Evolutionary conservation across 768 basidiomycete genomes (phyloP), one percentile per base, ranked within the genome.

Genomic region (Pisolithus albus): DNA sequence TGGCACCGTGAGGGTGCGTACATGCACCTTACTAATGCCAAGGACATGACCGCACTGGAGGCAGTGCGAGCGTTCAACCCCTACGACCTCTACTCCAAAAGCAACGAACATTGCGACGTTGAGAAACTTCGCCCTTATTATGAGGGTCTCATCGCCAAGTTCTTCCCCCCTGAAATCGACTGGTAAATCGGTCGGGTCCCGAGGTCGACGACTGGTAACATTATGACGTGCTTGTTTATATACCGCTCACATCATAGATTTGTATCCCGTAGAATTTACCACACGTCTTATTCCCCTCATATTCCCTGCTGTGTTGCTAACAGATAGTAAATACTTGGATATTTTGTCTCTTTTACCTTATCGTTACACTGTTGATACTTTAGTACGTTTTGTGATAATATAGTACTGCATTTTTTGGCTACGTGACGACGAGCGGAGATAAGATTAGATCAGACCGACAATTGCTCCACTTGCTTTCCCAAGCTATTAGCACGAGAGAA

Each of bases 1-100:
- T 93, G 90, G 92, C 92, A 95, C 68, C 79, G 92, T 40, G 92
- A 93, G 63, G 78, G 78, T 50, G 92, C 92, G 0, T 95, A 95
- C 71, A 64, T 66, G 19, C 85, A 93, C 62, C 79, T 95, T 44
- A 84, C 80, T 56, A 83, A 83, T 64, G 84, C 84, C 16, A 81
- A 83, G 49, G 88, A 91, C 65, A 57, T 68, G 52, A 70, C 71
- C 49, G 74, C 80, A 18, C 79, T 91, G 30, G 79, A 75, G 38
- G 91, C 90, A 15, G 90, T 91, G 26, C 77, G 79, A 42, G 85
- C 84, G 0, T 95, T 95, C 79, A 95, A 94, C 69, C 92, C 92
- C 0, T 95, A 94, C 68, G 92, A 94, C 63, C 79, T 96, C 7
- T 96, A 96, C 74, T 87, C 84, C 75, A 95, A 95, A 71, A 81